Base-by-base conservation (phyloP, 2,329 filamentous ascomycete species). In the Verticillium alfalfae region DNA sequence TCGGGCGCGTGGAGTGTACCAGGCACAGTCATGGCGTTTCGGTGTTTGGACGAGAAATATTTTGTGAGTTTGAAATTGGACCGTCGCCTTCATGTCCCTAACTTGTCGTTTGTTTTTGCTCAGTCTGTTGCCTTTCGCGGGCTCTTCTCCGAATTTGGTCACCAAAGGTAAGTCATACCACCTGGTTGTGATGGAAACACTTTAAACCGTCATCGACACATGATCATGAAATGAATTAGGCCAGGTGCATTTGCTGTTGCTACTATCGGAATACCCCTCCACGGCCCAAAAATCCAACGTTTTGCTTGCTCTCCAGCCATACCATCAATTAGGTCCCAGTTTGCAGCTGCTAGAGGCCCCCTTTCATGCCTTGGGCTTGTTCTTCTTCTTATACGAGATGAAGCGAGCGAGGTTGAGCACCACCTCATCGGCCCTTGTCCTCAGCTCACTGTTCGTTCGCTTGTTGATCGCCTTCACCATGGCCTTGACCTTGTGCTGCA, bases 301-400 rank as follows among this genome's bases (percentile, higher is more conserved):
- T n/a, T 6, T 18, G 8, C 22, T 12, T 4, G 18, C 4, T 10
- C 8, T 22, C n/a, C 18, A 3, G 8, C 45, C 13, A 18, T 18
- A 22, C 18, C 16, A n/a, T 12, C 45, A 22, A 31, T 18, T 16
- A 52, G 22, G 5, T 4, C 10, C 31, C 18, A 1, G 9, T 18
- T 4, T 52, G 5, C 16, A n/a, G 15, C 34, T 57, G 34, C 2
- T n/a, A 31, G 4, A 5, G 26, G 26, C 26, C 26, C 26, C 36
- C 9, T 6, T 18, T 57, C 34, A 57, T 18, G 31, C 31, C 63
- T 69, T 64, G 68, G 31, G 79, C 66, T 75, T 75, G 63, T 86
- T 77, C 73, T 86, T 86, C 73, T 80, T 81, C 76, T 90, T 90
- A 70, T 90, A 90, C 62, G 80, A 74, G 66, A 90, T 76, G 70